phyloP scores from a whole-genome alignment of 2,329 filamentous ascomycete genomes.

The Arthrobotrys sinensis region DNA sequence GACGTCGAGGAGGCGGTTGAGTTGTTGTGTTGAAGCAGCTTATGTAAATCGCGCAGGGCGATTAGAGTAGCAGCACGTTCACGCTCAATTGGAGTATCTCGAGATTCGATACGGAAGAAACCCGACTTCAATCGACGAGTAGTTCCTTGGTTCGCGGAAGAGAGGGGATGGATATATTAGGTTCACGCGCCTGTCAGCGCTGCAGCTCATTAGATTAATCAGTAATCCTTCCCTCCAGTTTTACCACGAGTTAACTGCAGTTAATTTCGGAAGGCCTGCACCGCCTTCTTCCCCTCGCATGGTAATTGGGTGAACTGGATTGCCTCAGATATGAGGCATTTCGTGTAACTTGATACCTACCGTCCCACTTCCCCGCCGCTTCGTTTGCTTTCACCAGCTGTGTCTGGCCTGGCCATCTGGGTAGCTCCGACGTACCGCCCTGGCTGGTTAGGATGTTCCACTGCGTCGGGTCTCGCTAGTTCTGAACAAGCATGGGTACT shows the following conservation, averaged over 20 bases:
- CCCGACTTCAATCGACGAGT: background rate
- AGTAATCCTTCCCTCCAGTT: slow-evolving; percentile 1
- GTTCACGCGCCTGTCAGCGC: background rate
- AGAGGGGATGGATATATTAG: background rate
- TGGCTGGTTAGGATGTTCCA: slow-evolving; percentile 7
- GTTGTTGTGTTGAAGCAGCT: slow-evolving; percentile 34
- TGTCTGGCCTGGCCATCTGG: background rate
- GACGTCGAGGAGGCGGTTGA: slow-evolving; percentile 31
- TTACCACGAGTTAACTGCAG: no score
- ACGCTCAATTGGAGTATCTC: background rate
- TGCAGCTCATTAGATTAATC: background rate
- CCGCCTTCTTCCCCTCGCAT: slow-evolving; percentile 4
- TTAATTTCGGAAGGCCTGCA: background rate
- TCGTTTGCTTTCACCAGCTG: background rate
- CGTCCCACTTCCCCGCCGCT: slow-evolving; percentile 4
- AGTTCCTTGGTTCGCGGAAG: background rate
- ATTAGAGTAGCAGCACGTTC: background rate
- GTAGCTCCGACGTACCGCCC: background rate
- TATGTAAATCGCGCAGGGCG: slow-evolving; percentile 11
- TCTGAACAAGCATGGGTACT: background rate
- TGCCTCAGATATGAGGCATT: slow-evolving; percentile 10
- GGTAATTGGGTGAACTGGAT: background rate
- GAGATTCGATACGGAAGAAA: background rate
- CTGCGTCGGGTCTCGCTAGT: slow-evolving; percentile 14
- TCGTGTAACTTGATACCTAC: background rate